A percentile compares a stretch with the other conserved stretches of the same genome.
Conservation (phyloP, 495 filamentous ascomycete species). For the Neurospora pannonica region DNA sequence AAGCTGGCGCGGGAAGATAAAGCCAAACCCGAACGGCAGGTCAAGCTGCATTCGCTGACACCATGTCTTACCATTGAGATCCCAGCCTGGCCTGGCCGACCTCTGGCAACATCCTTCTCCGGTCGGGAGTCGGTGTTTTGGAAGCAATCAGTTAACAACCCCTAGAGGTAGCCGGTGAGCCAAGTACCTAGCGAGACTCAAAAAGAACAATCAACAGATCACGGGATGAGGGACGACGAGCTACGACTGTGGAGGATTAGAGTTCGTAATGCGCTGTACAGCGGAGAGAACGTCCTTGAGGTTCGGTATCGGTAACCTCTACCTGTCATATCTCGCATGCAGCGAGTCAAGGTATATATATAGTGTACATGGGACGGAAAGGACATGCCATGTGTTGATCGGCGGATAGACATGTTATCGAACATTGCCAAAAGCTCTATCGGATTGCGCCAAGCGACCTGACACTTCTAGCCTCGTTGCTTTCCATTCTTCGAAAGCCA, state of each 20-base stretch:
- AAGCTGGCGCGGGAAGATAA: conserved; percentile 27
- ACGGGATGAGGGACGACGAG: background rate
- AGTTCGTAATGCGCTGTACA: background rate
- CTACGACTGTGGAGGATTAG: background rate
- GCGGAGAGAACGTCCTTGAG: background rate
- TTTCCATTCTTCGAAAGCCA: background rate
- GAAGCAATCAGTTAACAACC: background rate
- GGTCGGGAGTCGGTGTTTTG: background rate
- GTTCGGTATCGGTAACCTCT: background rate
- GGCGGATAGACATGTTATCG: background rate
- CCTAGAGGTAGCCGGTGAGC: background rate
- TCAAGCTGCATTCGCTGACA: conserved; percentile 9
- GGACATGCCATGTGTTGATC: background rate
- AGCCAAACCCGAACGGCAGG: conserved; percentile 26
- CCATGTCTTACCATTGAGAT: conserved; percentile 10
- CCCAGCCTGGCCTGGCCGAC: background rate
- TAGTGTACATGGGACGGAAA: background rate
- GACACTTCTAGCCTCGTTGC: background rate
- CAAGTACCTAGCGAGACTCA: background rate
- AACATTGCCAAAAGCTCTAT: background rate
- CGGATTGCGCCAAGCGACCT: background rate
- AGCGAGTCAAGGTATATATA: background rate
- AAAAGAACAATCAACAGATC: background rate
- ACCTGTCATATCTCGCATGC: background rate
- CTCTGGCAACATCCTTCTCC: background rate